These are phyloP conservation scores for Dioszegia aurantiaca DNA, from an alignment of 768 basidiomycete genomes.

Conservation along the genomic window DNA sequence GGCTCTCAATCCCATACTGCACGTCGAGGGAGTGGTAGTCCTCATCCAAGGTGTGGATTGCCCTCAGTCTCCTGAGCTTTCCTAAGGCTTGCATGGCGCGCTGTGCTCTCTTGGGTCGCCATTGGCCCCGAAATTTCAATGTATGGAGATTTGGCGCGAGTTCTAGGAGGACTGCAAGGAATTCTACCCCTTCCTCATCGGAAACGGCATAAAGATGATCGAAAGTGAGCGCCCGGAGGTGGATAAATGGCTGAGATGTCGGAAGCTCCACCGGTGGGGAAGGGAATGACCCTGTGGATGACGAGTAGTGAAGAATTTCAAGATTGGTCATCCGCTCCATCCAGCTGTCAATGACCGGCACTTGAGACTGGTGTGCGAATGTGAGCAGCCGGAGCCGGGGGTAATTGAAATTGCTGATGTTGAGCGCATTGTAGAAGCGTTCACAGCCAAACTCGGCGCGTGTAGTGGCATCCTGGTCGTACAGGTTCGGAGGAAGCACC, in stretches of 20 bases:
- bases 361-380: no score
- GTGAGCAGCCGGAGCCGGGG: no score
- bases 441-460: no score
- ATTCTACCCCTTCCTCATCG: neutral
- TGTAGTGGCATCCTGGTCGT: no score
- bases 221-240: neutral
- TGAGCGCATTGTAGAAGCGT: no score
- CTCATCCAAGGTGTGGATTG: neutral
- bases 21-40: no score
- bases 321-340: neutral
- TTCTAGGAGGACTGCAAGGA: neutral
- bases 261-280: neutral
- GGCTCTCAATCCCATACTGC: neutral
- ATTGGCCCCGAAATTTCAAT: neutral
- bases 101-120: neutral
- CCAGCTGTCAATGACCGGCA: neutral
- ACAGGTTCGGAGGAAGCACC: no score
- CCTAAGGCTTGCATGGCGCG: neutral
- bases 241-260: neutral
- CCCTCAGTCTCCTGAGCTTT: neutral
- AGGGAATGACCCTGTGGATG: neutral
- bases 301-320: neutral
- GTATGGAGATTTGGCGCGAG: neutral
- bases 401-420: no score
- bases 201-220: neutral